Conservation (phyloP, 2,329 filamentous ascomycete species). For the Cladosporium oxysporum region DNA sequence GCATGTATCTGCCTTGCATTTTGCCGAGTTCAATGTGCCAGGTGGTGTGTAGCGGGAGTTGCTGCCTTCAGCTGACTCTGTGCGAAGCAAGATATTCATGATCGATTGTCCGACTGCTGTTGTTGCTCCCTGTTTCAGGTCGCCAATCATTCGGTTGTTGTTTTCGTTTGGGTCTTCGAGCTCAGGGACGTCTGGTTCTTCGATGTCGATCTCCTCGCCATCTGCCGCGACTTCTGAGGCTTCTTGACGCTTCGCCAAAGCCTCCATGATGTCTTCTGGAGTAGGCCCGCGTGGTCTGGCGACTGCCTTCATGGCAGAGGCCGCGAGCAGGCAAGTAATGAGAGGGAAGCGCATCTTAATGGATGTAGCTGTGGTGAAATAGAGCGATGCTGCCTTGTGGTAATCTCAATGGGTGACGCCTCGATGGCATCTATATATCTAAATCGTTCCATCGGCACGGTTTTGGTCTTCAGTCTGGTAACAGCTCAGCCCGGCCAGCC, state of each 20-base stretch:
- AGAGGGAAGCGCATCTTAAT: conserved; percentile 11
- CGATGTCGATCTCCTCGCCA: conserved; percentile 5
- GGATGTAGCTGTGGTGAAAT: background rate
- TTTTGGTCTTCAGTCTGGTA: background rate
- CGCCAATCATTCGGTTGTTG: conserved; percentile 24
- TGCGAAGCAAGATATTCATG: conserved; percentile 25
- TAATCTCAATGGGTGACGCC: background rate
- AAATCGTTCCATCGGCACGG: background rate
- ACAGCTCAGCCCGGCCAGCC: background rate
- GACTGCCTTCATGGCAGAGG: background rate
- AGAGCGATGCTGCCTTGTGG: background rate
- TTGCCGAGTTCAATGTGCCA: conserved; percentile 14
- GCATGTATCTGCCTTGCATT: conserved; percentile 43
- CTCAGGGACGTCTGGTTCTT: conserved; percentile 6
- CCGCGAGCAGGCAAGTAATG: conserved; percentile 1
- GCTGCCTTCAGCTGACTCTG: conserved; percentile 23
- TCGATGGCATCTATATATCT: conserved; percentile 8
- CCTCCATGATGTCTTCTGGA: conserved; percentile 4
- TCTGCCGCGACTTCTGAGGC: background rate
- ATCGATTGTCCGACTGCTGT: conserved; percentile 26
- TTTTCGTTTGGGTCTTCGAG: conserved; percentile 16
- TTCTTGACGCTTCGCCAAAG: conserved; percentile 4
- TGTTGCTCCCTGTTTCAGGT: conserved; percentile 25
- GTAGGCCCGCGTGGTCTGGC: conserved; percentile 1
- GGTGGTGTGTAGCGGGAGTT: conserved; percentile 25